A percentile compares a stretch with the other conserved stretches of the same genome.
phyloP scores from a whole-genome alignment of 768 basidiomycete species.

The Amanita jacksonii region DNA sequence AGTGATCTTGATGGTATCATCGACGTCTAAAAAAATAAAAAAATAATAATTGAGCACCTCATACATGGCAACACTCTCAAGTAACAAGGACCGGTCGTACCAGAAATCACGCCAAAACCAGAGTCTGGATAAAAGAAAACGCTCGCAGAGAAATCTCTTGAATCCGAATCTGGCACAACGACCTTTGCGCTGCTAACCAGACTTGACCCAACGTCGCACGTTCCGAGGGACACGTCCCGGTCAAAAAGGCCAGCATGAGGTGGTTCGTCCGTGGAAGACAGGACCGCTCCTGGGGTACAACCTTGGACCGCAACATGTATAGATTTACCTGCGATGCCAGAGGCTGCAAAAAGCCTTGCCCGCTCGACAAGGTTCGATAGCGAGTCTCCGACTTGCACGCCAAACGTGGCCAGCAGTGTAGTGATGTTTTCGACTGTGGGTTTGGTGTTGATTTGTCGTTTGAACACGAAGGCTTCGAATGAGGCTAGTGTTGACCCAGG shows the following conservation, averaged over 20 bases:
- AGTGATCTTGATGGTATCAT: constrained; percentile 35
- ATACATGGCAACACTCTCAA: background rate
- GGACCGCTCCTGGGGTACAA: constrained; percentile 19
- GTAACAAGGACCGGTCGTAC: constrained; percentile 17
- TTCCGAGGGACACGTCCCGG: constrained; percentile 23
- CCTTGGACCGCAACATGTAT: constrained; percentile 23
- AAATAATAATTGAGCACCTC: too few relatives aligned
- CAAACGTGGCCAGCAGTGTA: constrained; percentile 17
- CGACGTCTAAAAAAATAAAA: constrained; percentile 23
- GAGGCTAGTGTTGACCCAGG: constrained; percentile 21
- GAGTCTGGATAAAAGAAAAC: constrained; percentile 27
- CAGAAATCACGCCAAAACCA: constrained; percentile 36
- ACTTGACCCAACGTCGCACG: constrained; percentile 14
- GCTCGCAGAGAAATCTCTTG: constrained; percentile 6
- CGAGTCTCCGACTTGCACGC: constrained; percentile 22
- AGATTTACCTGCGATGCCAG: constrained; percentile 23
- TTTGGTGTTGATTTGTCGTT: constrained; percentile 19
- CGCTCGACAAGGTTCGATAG: constrained; percentile 20
- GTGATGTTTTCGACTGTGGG: constrained; percentile 16
- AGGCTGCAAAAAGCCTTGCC: constrained; percentile 23
- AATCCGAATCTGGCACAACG: background rate
- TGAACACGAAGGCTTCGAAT: constrained; percentile 28
- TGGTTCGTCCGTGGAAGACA: constrained; percentile 21
- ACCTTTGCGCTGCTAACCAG: constrained; percentile 14
- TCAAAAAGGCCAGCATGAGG: constrained; percentile 20